These are phyloP conservation scores for Mrakia blollopis DNA, from an alignment of 768 basidiomycete genomes.

Conservation along the genomic window DNA sequence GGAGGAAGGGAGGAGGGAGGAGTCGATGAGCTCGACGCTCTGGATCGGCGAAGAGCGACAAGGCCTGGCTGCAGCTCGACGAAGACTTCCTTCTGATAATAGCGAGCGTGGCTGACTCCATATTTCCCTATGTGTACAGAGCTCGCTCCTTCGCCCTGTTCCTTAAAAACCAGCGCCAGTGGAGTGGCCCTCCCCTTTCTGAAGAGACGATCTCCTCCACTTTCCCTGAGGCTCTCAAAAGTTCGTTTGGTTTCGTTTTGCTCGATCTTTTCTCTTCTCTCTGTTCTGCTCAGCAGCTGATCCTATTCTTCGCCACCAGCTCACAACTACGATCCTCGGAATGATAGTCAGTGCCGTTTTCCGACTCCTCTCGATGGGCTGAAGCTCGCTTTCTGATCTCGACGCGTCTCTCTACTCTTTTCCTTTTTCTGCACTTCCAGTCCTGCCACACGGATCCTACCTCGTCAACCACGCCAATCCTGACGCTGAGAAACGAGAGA, in stretches of 20 bases:
- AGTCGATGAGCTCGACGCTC: no score
- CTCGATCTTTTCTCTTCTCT: not conserved
- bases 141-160: slow-evolving; percentile 82
- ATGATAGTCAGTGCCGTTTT: slow-evolving; percentile 4
- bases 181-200: slow-evolving; percentile 61
- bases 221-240: slow-evolving; percentile 11
- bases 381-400: not conserved
- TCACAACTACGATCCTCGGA: slow-evolving; percentile 55
- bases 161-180: slow-evolving; percentile 76
- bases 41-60: no score
- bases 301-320: slow-evolving; percentile 29
- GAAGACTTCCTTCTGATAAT: no score
- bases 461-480: slow-evolving; percentile 80
- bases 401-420: not conserved
- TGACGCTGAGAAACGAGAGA: slow-evolving; percentile 62
- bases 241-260: not conserved
- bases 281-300: not conserved
- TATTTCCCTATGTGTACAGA: slow-evolving; percentile 35
- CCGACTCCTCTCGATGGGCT: no score
- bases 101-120: no score
- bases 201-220: slow-evolving; percentile 48
- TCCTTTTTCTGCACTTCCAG: not conserved
- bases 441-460: slow-evolving; percentile 80
- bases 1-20: no score
- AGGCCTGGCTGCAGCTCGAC: no score